Conservation (phyloP, 2,329 filamentous ascomycete species). For the Fusarium sp. region DNA sequence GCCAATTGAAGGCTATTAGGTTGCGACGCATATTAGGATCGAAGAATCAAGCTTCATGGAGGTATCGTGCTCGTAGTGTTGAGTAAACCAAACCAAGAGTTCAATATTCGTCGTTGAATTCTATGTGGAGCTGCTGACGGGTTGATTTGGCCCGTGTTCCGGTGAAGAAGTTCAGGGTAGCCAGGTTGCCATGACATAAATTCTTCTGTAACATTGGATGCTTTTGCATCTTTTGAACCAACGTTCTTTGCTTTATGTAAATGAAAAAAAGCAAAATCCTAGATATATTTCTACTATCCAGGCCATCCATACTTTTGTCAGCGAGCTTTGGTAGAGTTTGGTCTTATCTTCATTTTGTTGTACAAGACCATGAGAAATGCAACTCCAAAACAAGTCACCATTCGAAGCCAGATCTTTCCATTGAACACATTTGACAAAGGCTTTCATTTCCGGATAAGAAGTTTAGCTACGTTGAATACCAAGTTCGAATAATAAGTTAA, state of each 20-base stretch:
- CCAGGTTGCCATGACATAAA: background rate
- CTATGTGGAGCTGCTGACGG: constrained; percentile 33
- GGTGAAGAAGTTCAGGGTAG: constrained; percentile 24
- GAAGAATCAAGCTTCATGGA: background rate
- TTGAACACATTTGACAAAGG: too few relatives aligned
- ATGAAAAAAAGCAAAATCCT: too few relatives aligned
- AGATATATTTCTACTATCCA: too few relatives aligned
- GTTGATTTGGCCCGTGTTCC: background rate
- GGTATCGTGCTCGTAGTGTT: background rate
- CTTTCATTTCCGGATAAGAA: background rate
- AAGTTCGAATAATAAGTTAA: background rate
- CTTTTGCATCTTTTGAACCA: background rate
- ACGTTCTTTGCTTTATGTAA: background rate
- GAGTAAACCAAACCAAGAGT: background rate
- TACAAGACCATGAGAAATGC: too few relatives aligned
- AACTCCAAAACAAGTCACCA: too few relatives aligned
- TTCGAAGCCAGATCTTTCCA: too few relatives aligned
- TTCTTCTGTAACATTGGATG: background rate
- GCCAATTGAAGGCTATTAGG: constrained; percentile 38
- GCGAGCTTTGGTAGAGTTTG: too few relatives aligned
- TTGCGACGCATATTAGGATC: constrained; percentile 46
- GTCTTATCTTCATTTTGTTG: too few relatives aligned
- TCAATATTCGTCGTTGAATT: background rate
- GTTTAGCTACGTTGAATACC: too few relatives aligned
- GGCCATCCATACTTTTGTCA: too few relatives aligned